A percentile compares a stretch with the other conserved stretches of the same genome.
These are phyloP conservation scores for Spergularia marina DNA, from an alignment of 148 eudicot species.

Conservation along the genomic window DNA sequence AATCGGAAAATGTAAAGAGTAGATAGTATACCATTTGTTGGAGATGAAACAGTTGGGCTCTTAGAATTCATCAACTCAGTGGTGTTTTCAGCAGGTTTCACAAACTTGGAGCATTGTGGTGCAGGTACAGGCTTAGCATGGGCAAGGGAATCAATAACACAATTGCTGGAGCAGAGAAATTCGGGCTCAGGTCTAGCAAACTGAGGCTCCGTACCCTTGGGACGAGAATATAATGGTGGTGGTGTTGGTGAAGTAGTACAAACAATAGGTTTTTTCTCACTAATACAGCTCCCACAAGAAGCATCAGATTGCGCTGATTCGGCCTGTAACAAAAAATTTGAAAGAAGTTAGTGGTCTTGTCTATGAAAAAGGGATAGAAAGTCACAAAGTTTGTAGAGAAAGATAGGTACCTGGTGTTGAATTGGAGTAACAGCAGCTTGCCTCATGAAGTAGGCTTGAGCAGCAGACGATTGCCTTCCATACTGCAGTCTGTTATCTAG, in stretches of 20 bases:
- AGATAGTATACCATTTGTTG: conserved; percentile 34
- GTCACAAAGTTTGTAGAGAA: neutral
- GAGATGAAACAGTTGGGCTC: conserved; percentile 20
- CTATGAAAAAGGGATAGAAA: neutral
- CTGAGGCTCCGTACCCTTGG: conserved; percentile 30
- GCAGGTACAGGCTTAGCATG: conserved; percentile 24
- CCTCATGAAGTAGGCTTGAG: conserved; percentile 70
- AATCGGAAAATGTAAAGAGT: neutral
- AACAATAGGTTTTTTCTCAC: conserved; percentile 18
- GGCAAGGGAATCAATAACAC: conserved; percentile 13
- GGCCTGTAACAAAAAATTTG: conserved; percentile 29
- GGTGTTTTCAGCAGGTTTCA: conserved; percentile 33
- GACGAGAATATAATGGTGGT: conserved; percentile 53
- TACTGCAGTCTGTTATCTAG: conserved; percentile 47
- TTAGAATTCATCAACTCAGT: conserved; percentile 10
- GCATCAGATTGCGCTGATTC: conserved; percentile 26
- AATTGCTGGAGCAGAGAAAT: conserved; percentile 16
- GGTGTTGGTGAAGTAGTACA: neutral
- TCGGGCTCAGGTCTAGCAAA: conserved; percentile 47
- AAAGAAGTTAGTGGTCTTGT: neutral
- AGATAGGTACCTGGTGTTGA: conserved; percentile 37
- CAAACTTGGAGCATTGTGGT: conserved; percentile 45
- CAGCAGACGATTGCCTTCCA: conserved; percentile 62
- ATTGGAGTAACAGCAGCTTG: conserved; percentile 37
- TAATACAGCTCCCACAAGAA: conserved; percentile 22